Percentiles rank a stretch among this genome's conserved stretches.
Conservation (phyloP, 345 rosid species). For the Barbarea vulgaris region DNA sequence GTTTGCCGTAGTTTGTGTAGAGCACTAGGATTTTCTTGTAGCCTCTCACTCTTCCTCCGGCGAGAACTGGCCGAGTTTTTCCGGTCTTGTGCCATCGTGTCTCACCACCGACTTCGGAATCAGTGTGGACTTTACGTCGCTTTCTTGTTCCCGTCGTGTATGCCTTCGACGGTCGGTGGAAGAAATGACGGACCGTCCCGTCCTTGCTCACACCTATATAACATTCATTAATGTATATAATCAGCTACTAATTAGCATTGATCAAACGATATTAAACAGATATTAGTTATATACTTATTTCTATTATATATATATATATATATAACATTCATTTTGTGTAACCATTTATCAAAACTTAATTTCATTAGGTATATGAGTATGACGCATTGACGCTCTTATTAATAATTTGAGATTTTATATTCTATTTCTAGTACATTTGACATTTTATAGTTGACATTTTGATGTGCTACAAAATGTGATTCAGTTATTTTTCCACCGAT, state of each 20-base stretch:
- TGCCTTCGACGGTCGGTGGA: constrained; percentile 97
- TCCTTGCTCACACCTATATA: constrained; percentile 74
- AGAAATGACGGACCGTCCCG: constrained; percentile 93
- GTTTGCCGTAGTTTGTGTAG: constrained; percentile 95
- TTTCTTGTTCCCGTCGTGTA: constrained; percentile 97
- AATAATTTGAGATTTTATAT: neutral
- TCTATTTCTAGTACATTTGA: neutral
- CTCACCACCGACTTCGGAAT: constrained; percentile 68
- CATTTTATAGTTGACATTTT: neutral
- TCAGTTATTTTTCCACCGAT: neutral
- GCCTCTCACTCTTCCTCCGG: constrained; percentile 65
- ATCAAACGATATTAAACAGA: too few species aligned
- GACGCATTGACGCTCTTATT: neutral
- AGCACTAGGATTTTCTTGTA: constrained; percentile 94
- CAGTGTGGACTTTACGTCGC: constrained; percentile 86
- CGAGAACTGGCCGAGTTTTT: constrained; percentile 79
- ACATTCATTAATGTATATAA: neutral
- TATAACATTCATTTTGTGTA: too few species aligned
- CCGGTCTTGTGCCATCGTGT: constrained; percentile 99
- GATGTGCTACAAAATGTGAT: neutral
- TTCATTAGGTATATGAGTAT: neutral
- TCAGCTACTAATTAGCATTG: neutral
- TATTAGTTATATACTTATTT: too few species aligned
- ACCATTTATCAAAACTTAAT: neutral
- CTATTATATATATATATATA: too few species aligned